Conservation (phyloP, 192 early-diverging fungal species). For the Coemansia sp. region DNA sequence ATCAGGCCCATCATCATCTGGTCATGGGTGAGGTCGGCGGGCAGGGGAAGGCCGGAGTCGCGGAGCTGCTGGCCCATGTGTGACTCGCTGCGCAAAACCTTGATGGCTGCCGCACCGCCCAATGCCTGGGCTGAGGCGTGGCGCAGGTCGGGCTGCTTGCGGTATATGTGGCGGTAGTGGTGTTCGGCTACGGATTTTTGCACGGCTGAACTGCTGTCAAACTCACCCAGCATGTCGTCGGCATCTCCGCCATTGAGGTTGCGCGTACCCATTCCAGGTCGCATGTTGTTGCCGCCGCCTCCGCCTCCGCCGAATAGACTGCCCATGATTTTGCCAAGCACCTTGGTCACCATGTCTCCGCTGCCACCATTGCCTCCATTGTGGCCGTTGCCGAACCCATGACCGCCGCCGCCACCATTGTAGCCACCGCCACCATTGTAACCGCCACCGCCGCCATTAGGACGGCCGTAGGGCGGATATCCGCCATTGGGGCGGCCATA, state of each 20-base stretch:
- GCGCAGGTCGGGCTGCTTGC: constrained; percentile 32
- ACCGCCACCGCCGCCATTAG: background rate
- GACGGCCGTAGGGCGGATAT: constrained; percentile 6
- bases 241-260: constrained; percentile 21
- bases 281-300: background rate
- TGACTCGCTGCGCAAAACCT: constrained; percentile 28
- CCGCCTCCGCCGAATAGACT: constrained; percentile 32
- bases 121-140: constrained; percentile 31
- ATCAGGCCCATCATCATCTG: constrained; percentile 44
- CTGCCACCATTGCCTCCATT: constrained; percentile 7
- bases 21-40: constrained; percentile 32
- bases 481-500: constrained; percentile 17
- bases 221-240: constrained; percentile 22
- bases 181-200: constrained; percentile 41
- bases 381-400: background rate
- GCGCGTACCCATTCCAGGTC: constrained; percentile 22
- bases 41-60: constrained; percentile 8
- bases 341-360: constrained; percentile 31
- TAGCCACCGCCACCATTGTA: constrained; percentile 7
- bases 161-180: constrained; percentile 46
- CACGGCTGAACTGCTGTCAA: constrained; percentile 39
- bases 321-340: constrained; percentile 46
- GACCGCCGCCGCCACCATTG: background rate
- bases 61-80: constrained; percentile 23
- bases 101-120: constrained; percentile 45